Evolutionary conservation across 1,284 basidiomycete species (phyloP).

Genomic region (Cutaneotrichosporon sp.): DNA sequence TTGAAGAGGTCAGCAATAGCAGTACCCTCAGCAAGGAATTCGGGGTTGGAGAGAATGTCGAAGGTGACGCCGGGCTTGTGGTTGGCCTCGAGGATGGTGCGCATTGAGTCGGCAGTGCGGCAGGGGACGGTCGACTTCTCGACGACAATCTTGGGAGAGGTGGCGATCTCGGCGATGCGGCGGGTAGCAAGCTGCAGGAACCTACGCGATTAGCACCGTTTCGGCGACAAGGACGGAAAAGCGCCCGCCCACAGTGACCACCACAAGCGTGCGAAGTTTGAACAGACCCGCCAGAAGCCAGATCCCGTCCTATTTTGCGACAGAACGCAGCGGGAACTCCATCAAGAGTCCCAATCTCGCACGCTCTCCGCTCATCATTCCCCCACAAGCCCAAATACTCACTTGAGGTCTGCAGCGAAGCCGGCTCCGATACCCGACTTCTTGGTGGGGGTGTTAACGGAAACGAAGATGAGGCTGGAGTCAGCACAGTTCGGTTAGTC

Average conservation of each 20-base stretch:
- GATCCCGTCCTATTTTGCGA: too few relatives aligned
- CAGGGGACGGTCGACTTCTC: conserved; percentile 99
- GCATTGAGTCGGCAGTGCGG: conserved; percentile 95
- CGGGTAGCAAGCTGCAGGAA: conserved; percentile 95
- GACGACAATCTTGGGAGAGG: conserved; percentile 92
- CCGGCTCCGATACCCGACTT: conserved; percentile 95
- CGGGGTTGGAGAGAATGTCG: conserved; percentile 96
- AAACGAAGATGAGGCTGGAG: conserved; percentile 55
- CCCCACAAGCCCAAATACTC: conserved; percentile 33
- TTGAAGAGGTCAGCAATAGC: conserved; percentile 81
- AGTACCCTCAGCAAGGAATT: conserved; percentile 97
- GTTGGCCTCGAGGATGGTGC: conserved; percentile 97
- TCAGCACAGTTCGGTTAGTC: conserved; percentile 3
- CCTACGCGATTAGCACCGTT: conserved; percentile 53
- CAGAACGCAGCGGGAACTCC: too few relatives aligned
- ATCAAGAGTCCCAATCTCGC: too few relatives aligned
- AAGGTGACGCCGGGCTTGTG: conserved; percentile 85
- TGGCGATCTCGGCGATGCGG: conserved; percentile 87
- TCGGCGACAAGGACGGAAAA: too few relatives aligned
- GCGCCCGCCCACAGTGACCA: too few relatives aligned
- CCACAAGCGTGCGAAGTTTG: too few relatives aligned
- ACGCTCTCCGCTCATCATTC: too few relatives aligned
- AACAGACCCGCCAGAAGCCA: too few relatives aligned
- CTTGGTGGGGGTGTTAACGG: conserved; percentile 92
- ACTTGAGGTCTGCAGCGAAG: conserved; percentile 97